Percentiles rank a stretch among this genome's conserved stretches.
phyloP scores from a whole-genome alignment of 2,329 filamentous ascomycete genomes.

The Lecanicillium sp. region DNA sequence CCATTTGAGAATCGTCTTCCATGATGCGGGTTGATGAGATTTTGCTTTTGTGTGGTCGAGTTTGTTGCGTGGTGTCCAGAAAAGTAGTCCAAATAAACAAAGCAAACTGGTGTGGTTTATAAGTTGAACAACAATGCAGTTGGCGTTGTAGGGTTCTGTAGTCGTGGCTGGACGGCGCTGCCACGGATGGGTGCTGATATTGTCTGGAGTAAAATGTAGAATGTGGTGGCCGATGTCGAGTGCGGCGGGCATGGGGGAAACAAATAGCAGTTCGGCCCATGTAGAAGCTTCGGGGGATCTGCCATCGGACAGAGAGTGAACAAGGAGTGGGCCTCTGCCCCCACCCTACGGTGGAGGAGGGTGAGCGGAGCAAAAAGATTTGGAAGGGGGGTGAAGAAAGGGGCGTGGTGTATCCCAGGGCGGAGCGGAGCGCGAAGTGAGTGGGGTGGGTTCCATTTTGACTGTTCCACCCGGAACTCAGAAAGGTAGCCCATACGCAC shows the following conservation, averaged over 20 bases:
- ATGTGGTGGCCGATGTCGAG: background rate
- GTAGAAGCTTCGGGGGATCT: conserved; percentile 13
- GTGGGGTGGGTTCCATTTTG: background rate
- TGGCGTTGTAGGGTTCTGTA: no score
- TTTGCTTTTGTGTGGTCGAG: conserved; percentile 10
- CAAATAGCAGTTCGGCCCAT: conserved; percentile 17
- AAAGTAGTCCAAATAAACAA: no score
- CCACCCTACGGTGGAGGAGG: conserved; percentile 4
- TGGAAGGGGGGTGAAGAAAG: conserved; percentile 6
- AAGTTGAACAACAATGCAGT: no score
- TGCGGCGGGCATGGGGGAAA: conserved; percentile 13
- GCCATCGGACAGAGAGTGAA: conserved; percentile 12
- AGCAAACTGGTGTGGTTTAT: no score
- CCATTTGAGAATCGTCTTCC: conserved; percentile 9
- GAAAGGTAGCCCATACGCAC: background rate
- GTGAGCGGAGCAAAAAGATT: conserved; percentile 9
- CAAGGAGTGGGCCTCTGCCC: background rate
- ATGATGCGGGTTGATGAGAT: conserved; percentile 16
- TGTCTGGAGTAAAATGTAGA: background rate
- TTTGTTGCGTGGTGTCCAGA: conserved; percentile 8
- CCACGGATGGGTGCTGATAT: conserved; percentile 2
- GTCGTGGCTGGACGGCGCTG: background rate
- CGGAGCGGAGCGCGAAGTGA: conserved; percentile 1
- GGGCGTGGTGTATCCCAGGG: background rate
- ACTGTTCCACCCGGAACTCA: background rate